Conservation (phyloP, 169 alveolate species). For the Plasmodium vivax region DNA sequence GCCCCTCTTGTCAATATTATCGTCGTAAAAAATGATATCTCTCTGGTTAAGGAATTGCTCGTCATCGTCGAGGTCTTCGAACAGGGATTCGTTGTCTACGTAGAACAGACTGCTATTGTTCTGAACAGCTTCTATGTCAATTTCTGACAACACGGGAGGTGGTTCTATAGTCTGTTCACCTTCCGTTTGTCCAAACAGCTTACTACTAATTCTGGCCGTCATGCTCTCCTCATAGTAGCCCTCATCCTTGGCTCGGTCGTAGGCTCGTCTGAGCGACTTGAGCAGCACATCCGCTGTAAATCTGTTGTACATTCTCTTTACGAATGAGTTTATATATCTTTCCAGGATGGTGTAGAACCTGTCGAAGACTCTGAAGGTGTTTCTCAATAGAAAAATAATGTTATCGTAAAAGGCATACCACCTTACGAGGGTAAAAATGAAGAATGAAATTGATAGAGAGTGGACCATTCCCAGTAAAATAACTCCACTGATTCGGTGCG, state of each 20-base stretch:
- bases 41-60: slow-evolving; percentile 37
- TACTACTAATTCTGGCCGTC: neutral
- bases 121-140: neutral
- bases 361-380: slow-evolving; percentile 20
- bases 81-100: neutral
- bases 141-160: neutral
- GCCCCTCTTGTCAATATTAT: neutral
- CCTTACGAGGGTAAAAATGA: neutral
- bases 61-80: slow-evolving; percentile 44
- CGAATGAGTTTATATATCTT: neutral
- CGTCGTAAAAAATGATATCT: slow-evolving; percentile 15
- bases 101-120: neutral
- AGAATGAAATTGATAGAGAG: slow-evolving; percentile 1
- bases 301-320: slow-evolving; percentile 4
- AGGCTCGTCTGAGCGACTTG: slow-evolving; percentile 10
- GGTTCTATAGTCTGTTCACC: neutral
- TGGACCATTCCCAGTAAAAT: slow-evolving; percentile 2
- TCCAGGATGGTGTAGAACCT: slow-evolving; percentile 27
- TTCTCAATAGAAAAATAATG: neutral
- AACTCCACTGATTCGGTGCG: neutral
- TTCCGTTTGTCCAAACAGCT: neutral
- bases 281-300: slow-evolving; percentile 14
- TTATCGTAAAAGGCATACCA: slow-evolving; percentile 34
- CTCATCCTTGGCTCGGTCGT: neutral
- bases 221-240: slow-evolving; percentile 29